Conservation (phyloP, 2,329 filamentous ascomycete genomes). For the Ophiobolus disseminans region DNA sequence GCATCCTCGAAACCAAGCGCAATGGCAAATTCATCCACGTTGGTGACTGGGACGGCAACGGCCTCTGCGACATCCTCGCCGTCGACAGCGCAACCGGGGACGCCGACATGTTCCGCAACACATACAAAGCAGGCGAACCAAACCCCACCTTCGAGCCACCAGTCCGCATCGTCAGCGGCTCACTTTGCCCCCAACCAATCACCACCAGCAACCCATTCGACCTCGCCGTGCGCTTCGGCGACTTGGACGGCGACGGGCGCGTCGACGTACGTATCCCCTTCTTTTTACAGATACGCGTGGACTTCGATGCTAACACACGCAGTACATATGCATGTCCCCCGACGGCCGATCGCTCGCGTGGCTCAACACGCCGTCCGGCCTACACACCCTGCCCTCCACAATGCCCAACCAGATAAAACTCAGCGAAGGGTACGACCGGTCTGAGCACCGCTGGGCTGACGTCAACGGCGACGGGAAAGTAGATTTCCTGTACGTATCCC, state of each 20-base stretch:
- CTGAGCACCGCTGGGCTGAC: constrained; percentile 50
- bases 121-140: constrained; percentile 1
- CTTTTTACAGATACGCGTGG: no score
- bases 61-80: constrained; percentile 44
- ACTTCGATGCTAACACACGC: no score
- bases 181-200: constrained; percentile 28
- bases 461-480: constrained; percentile 49
- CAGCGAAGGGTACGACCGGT: constrained; percentile 35
- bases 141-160: not conserved
- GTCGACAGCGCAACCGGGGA: constrained; percentile 34
- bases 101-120: constrained; percentile 37
- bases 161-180: not conserved
- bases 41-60: constrained; percentile 50
- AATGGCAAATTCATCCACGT: constrained; percentile 44
- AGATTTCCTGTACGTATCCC: constrained; percentile 30
- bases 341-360: constrained; percentile 8
- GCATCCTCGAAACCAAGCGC: constrained; percentile 18
- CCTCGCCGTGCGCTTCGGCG: constrained; percentile 41
- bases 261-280: constrained; percentile 9
- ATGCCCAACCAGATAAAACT: constrained; percentile 24
- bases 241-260: constrained; percentile 33
- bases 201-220: constrained; percentile 34
- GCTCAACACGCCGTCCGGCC: constrained; percentile 32
- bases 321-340: constrained; percentile 19
- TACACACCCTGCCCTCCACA: constrained; percentile 20